Conservation (phyloP, 75 land plant species). For the Isoetes taiwanensis region DNA sequence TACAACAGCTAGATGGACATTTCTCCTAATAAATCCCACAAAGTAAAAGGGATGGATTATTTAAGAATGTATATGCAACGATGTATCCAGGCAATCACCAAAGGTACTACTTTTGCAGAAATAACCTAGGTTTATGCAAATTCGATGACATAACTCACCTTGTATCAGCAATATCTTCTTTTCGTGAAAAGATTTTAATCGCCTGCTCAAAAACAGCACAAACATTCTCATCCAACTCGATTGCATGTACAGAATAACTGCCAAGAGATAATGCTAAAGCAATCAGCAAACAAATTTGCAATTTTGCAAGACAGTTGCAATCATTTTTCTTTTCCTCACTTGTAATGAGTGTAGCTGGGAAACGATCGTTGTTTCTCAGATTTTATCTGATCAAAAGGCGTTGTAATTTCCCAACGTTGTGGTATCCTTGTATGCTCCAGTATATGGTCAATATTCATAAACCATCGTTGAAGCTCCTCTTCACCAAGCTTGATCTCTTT, state of each 20-base stretch:
- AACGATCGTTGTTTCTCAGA: constrained; percentile 54
- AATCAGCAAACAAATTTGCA: background rate
- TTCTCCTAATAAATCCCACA: too few relatives aligned
- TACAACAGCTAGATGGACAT: too few relatives aligned
- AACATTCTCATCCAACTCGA: constrained; percentile 75
- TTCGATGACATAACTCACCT: constrained; percentile 26
- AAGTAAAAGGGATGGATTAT: too few relatives aligned
- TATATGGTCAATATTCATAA: constrained; percentile 79
- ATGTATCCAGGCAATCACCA: too few relatives aligned
- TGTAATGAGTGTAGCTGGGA: constrained; percentile 72
- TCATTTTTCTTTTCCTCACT: constrained; percentile 28
- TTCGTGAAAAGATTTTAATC: constrained; percentile 57
- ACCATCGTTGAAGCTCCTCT: constrained; percentile 84
- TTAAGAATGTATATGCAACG: too few relatives aligned
- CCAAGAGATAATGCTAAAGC: constrained; percentile 12
- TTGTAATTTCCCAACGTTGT: constrained; percentile 54
- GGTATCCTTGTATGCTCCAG: constrained; percentile 84
- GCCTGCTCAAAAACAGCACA: constrained; percentile 77
- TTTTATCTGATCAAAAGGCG: constrained; percentile 68
- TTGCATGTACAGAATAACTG: constrained; percentile 96
- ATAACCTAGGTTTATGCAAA: too few relatives aligned
- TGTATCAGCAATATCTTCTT: constrained; percentile 41
- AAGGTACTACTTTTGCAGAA: too few relatives aligned
- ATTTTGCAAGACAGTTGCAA: background rate
- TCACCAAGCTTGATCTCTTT: constrained; percentile 64